Percentiles rank a stretch among this genome's conserved stretches.
Evolutionary conservation across 2,329 filamentous ascomycete genomes (phyloP).

Genomic region (Trichophyton mentagrophytes): DNA sequence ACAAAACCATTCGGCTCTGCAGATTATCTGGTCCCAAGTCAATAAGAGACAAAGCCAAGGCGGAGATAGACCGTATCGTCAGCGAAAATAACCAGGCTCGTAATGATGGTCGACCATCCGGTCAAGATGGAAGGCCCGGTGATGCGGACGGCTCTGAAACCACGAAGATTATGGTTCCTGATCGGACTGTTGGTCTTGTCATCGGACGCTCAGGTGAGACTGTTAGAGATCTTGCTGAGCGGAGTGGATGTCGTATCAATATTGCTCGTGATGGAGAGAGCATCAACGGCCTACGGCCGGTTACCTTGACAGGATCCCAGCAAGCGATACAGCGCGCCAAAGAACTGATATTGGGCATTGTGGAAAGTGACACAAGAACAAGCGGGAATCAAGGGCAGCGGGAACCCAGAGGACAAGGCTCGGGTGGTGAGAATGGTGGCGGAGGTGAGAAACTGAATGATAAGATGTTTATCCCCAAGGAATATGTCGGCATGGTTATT

Average conservation of each 20-base stretch:
- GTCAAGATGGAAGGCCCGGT: neutral
- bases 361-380: slow-evolving; percentile 64
- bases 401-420: slow-evolving; percentile 19
- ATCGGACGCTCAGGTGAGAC: slow-evolving; percentile 91
- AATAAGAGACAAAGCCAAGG: slow-evolving; percentile 63
- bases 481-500: slow-evolving; percentile 92
- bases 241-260: slow-evolving; percentile 89
- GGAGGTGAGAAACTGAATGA: slow-evolving; percentile 55
- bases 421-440: slow-evolving; percentile 25
- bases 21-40: slow-evolving; percentile 65
- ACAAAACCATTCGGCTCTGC: slow-evolving; percentile 65
- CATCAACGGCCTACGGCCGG: slow-evolving; percentile 74
- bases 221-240: slow-evolving; percentile 80
- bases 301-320: slow-evolving; percentile 74
- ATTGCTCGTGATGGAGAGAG: slow-evolving; percentile 90
- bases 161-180: slow-evolving; percentile 87
- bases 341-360: slow-evolving; percentile 83
- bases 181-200: slow-evolving; percentile 82
- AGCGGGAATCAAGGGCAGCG: slow-evolving; percentile 10
- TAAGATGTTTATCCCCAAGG: slow-evolving; percentile 72
- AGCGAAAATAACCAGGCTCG: slow-evolving; percentile 59
- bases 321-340: slow-evolving; percentile 66
- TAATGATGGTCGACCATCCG: slow-evolving; percentile 11
- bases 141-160: slow-evolving; percentile 59
- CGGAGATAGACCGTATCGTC: slow-evolving; percentile 76